Base-by-base conservation (phyloP, 2,329 filamentous ascomycete species). In the Alternaria sp. region DNA sequence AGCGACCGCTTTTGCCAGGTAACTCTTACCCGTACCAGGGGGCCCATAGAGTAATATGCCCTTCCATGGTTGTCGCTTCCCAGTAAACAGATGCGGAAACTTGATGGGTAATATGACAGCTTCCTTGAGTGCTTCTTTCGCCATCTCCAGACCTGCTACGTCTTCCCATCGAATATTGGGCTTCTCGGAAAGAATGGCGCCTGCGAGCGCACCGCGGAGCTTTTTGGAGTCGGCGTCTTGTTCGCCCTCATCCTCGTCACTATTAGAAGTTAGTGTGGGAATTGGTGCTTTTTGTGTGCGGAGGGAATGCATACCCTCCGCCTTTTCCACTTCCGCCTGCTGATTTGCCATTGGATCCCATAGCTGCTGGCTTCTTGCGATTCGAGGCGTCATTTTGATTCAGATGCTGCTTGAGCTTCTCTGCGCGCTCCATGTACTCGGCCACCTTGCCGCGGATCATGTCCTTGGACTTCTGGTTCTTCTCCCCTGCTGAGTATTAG, bases 161-260 rank as follows among this genome's bases (percentile, higher is more conserved):
- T 99, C 95, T 78, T 99, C 95, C 95, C 95, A 99, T 77, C 92
- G 91, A 66, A 99, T 89, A 74, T 99, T 97, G 30, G 96, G 95
- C 77, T 96, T 92, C 80, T 99, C 96, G 71, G 93, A 91, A 73
- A 99, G 81, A 66, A 99, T 98, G 34, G 95, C 94, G 18, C 96
- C 94, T 0, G 92, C 89, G 60, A 99, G 86, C 51, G 95, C 95
- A 69, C 90, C 95, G 70, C 95, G 87, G 75, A 99, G 84, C 83
- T 99, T 99, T 86, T 98, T 98, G 75, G 88, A 92, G 65, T 99
- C 95, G 68, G 96, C 91, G 79, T 98, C 95, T 65, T 87, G 65
- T 16, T 88, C 86, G 56, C 89, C 89, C 32, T 89, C 89, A 24
- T 87, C 86, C 7, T 71, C 69, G 34, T 87, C 86, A n/a, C 88